Conservation (phyloP, 441 rosid genomes). For the Theobroma grandiflorum region DNA sequence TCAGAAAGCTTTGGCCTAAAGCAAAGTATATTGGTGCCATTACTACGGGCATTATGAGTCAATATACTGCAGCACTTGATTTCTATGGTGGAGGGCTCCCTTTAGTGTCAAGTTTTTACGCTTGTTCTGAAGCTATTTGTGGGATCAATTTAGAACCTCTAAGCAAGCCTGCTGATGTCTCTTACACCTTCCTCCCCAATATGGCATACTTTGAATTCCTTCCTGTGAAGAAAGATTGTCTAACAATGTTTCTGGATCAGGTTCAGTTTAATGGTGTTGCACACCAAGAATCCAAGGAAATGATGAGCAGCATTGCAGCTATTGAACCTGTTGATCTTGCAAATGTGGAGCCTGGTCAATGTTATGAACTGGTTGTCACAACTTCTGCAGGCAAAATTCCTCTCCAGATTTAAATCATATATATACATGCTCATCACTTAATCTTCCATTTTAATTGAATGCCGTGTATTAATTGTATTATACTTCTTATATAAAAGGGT, state of each 20-base stretch:
- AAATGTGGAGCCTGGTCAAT: constrained; percentile 65
- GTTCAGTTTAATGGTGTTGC: constrained; percentile 38
- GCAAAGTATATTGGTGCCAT: constrained; percentile 71
- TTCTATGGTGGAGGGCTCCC: constrained; percentile 74
- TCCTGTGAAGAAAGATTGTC: constrained; percentile 46
- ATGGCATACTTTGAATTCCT: constrained; percentile 87
- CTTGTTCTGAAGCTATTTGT: constrained; percentile 74
- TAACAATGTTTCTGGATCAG: neutral
- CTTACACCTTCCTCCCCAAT: constrained; percentile 74
- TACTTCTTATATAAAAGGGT: too few relatives aligned
- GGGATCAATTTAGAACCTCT: constrained; percentile 76
- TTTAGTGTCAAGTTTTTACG: constrained; percentile 70
- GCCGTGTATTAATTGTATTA: too few relatives aligned
- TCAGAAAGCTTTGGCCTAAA: constrained; percentile 69
- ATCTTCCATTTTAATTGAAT: neutral
- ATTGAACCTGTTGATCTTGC: constrained; percentile 59
- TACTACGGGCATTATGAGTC: constrained; percentile 82
- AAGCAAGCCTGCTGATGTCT: constrained; percentile 67
- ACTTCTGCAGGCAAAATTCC: constrained; percentile 57
- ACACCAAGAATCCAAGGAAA: constrained; percentile 9
- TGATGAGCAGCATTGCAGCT: constrained; percentile 24
- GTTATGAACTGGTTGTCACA: constrained; percentile 67
- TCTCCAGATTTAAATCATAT: neutral
- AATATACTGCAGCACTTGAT: constrained; percentile 67
- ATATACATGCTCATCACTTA: neutral